phyloP scores from a whole-genome alignment of 192 early-diverging fungal species.

The Spinellus fusiger region DNA sequence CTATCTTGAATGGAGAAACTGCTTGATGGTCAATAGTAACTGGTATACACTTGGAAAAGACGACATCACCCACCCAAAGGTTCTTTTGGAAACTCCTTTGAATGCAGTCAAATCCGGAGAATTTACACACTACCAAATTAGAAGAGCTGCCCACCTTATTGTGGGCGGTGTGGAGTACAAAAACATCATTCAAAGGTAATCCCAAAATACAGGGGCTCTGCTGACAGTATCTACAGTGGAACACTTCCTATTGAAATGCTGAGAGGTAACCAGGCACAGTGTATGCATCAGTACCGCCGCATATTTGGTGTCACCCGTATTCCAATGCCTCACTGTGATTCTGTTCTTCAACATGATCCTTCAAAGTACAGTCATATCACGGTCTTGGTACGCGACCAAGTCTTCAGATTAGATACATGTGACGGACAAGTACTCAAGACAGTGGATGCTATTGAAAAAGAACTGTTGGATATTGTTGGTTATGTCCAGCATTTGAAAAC shows the following conservation, averaged over 20 bases:
- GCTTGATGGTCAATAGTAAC: slow-evolving; percentile 81
- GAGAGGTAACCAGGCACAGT: slow-evolving; percentile 59
- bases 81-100: slow-evolving; percentile 24
- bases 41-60: slow-evolving; percentile 74
- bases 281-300: slow-evolving; percentile 83
- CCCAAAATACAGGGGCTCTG: not conserved
- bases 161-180: slow-evolving; percentile 66
- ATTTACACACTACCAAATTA: slow-evolving; percentile 74
- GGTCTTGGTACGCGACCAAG: slow-evolving; percentile 69
- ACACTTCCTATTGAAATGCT: slow-evolving; percentile 58
- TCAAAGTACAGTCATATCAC: slow-evolving; percentile 52
- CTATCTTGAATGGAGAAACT: slow-evolving; percentile 78
- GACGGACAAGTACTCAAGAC: slow-evolving; percentile 43
- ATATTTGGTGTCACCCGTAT: slow-evolving; percentile 79
- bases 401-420: slow-evolving; percentile 67
- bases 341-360: slow-evolving; percentile 47
- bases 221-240: slow-evolving; percentile 24
- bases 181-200: slow-evolving; percentile 59
- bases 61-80: slow-evolving; percentile 51
- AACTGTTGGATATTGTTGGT: slow-evolving; percentile 51
- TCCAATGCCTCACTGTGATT: slow-evolving; percentile 71
- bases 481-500: slow-evolving; percentile 35
- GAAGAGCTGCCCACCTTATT: slow-evolving; percentile 71
- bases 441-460: slow-evolving; percentile 66
- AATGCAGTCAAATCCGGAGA: slow-evolving; percentile 29